Percentiles rank a stretch among this genome's conserved stretches.
Evolutionary conservation across 1,284 basidiomycete genomes (phyloP).

Genomic region (Pholiota adiposa): DNA sequence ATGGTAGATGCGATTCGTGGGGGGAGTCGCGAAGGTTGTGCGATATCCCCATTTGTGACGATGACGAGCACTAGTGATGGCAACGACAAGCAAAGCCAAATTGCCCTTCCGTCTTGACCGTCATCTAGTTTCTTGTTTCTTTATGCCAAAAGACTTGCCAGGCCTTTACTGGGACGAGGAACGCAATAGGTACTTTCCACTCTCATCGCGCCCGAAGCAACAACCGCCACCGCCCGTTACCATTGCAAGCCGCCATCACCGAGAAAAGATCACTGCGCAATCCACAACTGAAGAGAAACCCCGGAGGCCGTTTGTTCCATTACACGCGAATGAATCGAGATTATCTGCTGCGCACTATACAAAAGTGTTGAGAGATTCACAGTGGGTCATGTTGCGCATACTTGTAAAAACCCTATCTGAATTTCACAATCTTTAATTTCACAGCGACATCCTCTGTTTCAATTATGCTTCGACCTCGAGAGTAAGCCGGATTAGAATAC

Average conservation of each 20-base stretch:
- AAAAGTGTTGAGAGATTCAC: constrained; percentile 17
- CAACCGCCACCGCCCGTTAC: constrained; percentile 14
- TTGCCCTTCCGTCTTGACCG: not conserved
- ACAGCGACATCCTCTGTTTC: constrained; percentile 40
- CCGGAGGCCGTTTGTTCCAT: constrained; percentile 20
- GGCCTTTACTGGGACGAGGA: constrained; percentile 56
- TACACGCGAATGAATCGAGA: constrained; percentile 13
- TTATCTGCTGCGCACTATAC: constrained; percentile 9
- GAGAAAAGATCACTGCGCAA: not conserved
- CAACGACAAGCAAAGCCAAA: not conserved
- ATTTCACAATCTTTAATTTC: not conserved
- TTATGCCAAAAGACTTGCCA: constrained; percentile 51
- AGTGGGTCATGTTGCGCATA: constrained; percentile 27
- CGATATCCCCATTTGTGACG: not conserved
- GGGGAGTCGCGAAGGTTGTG: not conserved
- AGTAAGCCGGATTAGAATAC: constrained; percentile 28
- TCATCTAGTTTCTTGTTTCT: not conserved
- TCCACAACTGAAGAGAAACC: constrained; percentile 9
- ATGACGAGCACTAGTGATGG: not conserved
- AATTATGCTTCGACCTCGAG: constrained; percentile 41
- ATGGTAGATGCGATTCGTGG: not conserved
- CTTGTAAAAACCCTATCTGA: not conserved
- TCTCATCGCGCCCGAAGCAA: constrained; percentile 39
- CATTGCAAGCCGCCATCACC: constrained; percentile 5
- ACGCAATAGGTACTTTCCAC: constrained; percentile 58